Evolutionary conservation across 257 asterid genomes (phyloP), one percentile per base, ranked within the genome.

Genomic region (Paraleonurus japonicus): DNA sequence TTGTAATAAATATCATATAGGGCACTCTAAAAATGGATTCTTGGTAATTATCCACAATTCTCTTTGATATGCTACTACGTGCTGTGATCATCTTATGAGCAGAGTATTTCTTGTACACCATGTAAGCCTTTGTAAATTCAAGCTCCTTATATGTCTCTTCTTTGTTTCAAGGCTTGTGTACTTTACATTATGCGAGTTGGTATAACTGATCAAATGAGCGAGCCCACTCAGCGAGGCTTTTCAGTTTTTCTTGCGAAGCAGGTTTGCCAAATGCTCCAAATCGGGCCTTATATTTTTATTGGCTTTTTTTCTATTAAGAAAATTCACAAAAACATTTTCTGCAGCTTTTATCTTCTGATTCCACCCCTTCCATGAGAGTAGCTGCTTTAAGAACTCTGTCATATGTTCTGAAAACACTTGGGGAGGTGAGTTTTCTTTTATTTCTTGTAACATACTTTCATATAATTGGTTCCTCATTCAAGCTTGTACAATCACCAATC

Each of bases 121-220:
- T 67, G 65, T 69, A 43, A 4, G 32, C 30, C 74, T 58, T 30
- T 63, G 45, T 67, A 47, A 74, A 68, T 70, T 76, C 61, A 65
- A 73, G 76, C 77, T 72, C 73, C 72, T 80, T 73, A 73, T 77
- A 43, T 45, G 26, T 50, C 65, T 81, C 71, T 77, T 81, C 75
- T 30, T 83, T 80, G 60, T 84, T 82, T 88, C 86, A 85, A 94
- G 99, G 99, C 99, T 65, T 95, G 99, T 77, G 96, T 95, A 65
- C 85, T 95, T 45, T 95, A 95, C 75, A 82, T 92, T 48, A 80
- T 95, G 75, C 89, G 96, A 69, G 96, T 95, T 23, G 99, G 99
- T 72, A 70, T 95, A 76, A 89, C 95, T 62, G 99, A 95, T 82
- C 98, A 89, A 81, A 89, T 95, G 99, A 86, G 89, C 26, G 99